These are phyloP conservation scores for Citrullus colocynthis DNA, from an alignment of 306 rosid species.

Conservation along the genomic window DNA sequence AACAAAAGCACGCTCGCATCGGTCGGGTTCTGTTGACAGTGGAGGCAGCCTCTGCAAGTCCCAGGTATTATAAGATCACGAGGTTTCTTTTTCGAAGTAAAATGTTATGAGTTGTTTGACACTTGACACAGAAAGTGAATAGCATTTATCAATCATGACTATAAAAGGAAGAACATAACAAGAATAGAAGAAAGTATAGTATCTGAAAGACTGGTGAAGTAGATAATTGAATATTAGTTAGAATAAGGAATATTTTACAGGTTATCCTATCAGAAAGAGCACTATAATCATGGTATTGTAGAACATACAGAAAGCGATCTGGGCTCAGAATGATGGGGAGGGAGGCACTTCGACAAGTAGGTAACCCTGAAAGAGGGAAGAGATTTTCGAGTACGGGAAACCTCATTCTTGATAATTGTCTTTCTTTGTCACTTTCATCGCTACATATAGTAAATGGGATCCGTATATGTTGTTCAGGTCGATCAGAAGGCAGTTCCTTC, in stretches of 20 bases:
- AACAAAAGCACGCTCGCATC: slow-evolving; percentile 79
- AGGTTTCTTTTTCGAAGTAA: background rate
- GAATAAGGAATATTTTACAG: background rate
- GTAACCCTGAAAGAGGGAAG: no score
- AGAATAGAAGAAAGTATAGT: background rate
- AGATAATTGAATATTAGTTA: background rate
- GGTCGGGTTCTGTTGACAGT: slow-evolving; percentile 69
- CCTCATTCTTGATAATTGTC: no score
- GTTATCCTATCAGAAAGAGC: background rate
- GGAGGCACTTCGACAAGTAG: no score
- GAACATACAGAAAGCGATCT: background rate
- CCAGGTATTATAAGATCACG: background rate
- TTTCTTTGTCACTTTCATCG: no score
- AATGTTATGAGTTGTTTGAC: background rate
- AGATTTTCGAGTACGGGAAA: no score
- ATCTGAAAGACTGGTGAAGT: background rate
- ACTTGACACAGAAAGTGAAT: background rate
- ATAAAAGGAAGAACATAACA: background rate
- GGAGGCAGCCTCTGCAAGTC: slow-evolving; percentile 84
- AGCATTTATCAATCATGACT: background rate
- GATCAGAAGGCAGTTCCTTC: no score
- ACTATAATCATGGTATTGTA: background rate
- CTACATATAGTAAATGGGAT: no score
- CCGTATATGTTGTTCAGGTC: no score
- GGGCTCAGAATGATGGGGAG: background rate